Percentiles rank a stretch among this genome's conserved stretches.
These are phyloP conservation scores for Scorias spongiosa DNA, from an alignment of 2,329 filamentous ascomycete genomes.

Conservation along the genomic window DNA sequence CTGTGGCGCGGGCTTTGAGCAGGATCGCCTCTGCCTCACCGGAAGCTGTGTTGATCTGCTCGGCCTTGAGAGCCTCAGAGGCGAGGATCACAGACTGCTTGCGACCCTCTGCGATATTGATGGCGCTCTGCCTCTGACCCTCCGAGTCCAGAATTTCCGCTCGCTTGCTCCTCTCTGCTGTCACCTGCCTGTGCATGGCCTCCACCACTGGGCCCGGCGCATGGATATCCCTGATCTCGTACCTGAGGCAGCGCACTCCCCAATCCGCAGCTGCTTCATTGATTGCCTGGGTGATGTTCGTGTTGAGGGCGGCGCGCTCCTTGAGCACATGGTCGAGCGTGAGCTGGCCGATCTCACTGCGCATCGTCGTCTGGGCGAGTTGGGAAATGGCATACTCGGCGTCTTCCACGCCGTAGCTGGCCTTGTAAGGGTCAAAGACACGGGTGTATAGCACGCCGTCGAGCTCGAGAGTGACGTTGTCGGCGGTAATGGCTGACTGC, in stretches of 20 bases:
- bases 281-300: slow-evolving; percentile 96
- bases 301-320: slow-evolving; percentile 89
- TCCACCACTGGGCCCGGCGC: slow-evolving; percentile 85
- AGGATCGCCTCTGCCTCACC: slow-evolving; percentile 92
- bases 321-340: slow-evolving; percentile 95
- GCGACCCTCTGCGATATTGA: slow-evolving; percentile 95
- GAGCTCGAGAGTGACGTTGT: slow-evolving; percentile 93
- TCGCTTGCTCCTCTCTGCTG: slow-evolving; percentile 89
- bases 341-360: slow-evolving; percentile 91
- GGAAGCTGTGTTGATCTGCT: slow-evolving; percentile 82
- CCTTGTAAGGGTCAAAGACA: slow-evolving; percentile 96
- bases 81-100: slow-evolving; percentile 96
- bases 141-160: slow-evolving; percentile 96
- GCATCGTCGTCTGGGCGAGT: slow-evolving; percentile 96
- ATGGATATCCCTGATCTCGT: slow-evolving; percentile 97
- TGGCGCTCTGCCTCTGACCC: slow-evolving; percentile 89
- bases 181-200: slow-evolving; percentile 97
- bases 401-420: slow-evolving; percentile 95
- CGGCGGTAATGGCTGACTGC: slow-evolving; percentile 93
- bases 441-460: slow-evolving; percentile 92
- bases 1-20: slow-evolving; percentile 73
- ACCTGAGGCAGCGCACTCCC: slow-evolving; percentile 90
- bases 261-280: slow-evolving; percentile 95
- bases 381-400: slow-evolving; percentile 98
- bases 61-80: slow-evolving; percentile 75